Percentiles rank a stretch among this genome's conserved stretches.
Evolutionary conservation across 768 basidiomycete species (phyloP).

Genomic region (Suillus tomentosus): DNA sequence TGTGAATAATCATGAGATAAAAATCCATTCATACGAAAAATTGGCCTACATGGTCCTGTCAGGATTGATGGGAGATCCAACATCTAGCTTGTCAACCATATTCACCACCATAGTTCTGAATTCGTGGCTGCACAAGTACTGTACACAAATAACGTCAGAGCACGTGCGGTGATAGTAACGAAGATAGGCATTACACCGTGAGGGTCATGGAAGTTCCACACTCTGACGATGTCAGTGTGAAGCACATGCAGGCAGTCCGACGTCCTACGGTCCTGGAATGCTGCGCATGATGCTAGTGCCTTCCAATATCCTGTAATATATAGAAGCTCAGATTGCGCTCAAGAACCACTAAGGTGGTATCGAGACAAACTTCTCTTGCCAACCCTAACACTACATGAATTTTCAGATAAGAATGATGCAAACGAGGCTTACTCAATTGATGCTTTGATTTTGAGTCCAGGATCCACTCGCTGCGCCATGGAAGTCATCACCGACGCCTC

Average conservation of each 20-base stretch:
- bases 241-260: neutral
- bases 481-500: neutral
- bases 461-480: neutral
- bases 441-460: neutral
- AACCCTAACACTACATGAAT: neutral
- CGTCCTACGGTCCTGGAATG: neutral
- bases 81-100: neutral
- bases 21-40: neutral
- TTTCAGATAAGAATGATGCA: neutral
- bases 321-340: neutral
- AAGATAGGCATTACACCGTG: neutral
- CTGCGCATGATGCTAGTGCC: neutral
- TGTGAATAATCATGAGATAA: neutral
- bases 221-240: neutral
- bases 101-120: neutral
- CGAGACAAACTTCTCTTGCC: slow-evolving; percentile 1
- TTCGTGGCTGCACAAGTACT: neutral
- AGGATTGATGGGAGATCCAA: neutral
- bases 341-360: neutral
- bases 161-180: neutral
- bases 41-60: neutral
- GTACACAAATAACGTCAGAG: neutral
- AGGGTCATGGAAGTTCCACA: neutral
- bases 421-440: neutral
- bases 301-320: neutral